These are phyloP conservation scores for Apiotrichum gamsii DNA, from an alignment of 1,284 basidiomycete species.

Conservation along the genomic window DNA sequence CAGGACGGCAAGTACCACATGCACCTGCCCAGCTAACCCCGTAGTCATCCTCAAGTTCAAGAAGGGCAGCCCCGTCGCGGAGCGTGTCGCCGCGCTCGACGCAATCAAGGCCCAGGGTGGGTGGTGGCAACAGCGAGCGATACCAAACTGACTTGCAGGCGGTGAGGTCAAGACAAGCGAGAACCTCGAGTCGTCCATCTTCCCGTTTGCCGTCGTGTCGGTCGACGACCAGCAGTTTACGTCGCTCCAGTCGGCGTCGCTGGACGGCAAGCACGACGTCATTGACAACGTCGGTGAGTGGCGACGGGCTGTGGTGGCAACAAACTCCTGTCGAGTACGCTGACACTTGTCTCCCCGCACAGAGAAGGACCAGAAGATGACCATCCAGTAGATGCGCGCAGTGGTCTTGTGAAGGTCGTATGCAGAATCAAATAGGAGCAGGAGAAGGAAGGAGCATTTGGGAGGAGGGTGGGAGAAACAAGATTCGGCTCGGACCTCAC, in stretches of 20 bases:
- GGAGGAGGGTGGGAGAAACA: no score
- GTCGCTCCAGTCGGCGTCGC: slow-evolving; percentile 22
- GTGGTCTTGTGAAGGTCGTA: no score
- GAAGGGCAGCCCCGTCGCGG: slow-evolving; percentile 29
- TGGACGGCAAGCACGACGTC: slow-evolving; percentile 16
- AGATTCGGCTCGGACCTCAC: no score
- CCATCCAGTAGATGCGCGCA: slow-evolving; percentile 6
- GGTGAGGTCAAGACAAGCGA: not conserved
- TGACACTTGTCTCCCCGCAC: not conserved
- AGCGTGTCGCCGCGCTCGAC: slow-evolving; percentile 26
- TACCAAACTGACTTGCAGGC: not conserved
- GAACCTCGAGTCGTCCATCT: slow-evolving; percentile 12
- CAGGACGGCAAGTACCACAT: no score
- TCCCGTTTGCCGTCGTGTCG: slow-evolving; percentile 33
- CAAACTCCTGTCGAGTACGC: not conserved
- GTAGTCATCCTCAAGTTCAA: slow-evolving; percentile 42
- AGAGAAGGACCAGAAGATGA: slow-evolving; percentile 25
- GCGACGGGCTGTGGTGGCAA: not conserved
- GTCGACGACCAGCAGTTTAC: slow-evolving; percentile 28
- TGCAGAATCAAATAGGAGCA: no score
- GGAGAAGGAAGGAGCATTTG: no score
- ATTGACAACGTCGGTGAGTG: slow-evolving; percentile 37
- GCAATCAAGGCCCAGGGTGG: slow-evolving; percentile 28
- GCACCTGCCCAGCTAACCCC: no score
- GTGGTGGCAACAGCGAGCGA: not conserved